Percentiles rank a stretch among this genome's conserved stretches.
phyloP scores from a whole-genome alignment of 1,139 yeast species.

The Arxiozyma heterogenica region DNA sequence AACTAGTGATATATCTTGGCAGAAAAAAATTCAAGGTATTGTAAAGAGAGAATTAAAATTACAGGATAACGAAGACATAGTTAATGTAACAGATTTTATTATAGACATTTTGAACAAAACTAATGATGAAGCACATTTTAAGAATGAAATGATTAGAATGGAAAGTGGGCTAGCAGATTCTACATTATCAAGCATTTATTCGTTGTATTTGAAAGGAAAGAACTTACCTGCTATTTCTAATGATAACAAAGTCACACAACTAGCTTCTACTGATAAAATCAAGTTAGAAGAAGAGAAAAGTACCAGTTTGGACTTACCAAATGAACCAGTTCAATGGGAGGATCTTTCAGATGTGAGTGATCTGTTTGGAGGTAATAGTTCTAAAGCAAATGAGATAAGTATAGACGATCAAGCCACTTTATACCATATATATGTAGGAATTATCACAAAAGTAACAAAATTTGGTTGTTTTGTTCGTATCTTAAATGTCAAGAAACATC shows the following conservation, averaged over 20 bases:
- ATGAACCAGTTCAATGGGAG: conserved; percentile 17
- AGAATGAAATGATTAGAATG: conserved; percentile 39
- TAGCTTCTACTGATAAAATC: background rate
- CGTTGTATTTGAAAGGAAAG: conserved; percentile 16
- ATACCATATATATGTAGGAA: conserved; percentile 50
- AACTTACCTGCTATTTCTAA: conserved; percentile 10
- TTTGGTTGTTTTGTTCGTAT: conserved; percentile 75
- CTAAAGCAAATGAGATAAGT: conserved; percentile 5
- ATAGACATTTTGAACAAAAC: conserved; percentile 40
- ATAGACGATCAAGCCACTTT: conserved; percentile 32
- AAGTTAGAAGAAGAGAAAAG: conserved; percentile 6
- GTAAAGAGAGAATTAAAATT: conserved; percentile 20
- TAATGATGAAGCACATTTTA: conserved; percentile 33
- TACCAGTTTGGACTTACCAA: conserved; percentile 13
- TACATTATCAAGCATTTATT: conserved; percentile 34
- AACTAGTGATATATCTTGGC: conserved; percentile 2
- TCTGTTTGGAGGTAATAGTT: conserved; percentile 3
- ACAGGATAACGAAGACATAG: conserved; percentile 1
- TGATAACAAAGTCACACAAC: conserved; percentile 7
- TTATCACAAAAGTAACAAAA: conserved; percentile 47
- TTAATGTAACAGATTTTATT: conserved; percentile 46
- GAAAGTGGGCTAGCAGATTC: conserved; percentile 54
- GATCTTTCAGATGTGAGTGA: conserved; percentile 13
- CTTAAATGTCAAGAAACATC: conserved; percentile 31
- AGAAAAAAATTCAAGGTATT: conserved; percentile 33